phyloP scores from a whole-genome alignment of 495 filamentous ascomycete species.

The Aspergillus nanangensis region DNA sequence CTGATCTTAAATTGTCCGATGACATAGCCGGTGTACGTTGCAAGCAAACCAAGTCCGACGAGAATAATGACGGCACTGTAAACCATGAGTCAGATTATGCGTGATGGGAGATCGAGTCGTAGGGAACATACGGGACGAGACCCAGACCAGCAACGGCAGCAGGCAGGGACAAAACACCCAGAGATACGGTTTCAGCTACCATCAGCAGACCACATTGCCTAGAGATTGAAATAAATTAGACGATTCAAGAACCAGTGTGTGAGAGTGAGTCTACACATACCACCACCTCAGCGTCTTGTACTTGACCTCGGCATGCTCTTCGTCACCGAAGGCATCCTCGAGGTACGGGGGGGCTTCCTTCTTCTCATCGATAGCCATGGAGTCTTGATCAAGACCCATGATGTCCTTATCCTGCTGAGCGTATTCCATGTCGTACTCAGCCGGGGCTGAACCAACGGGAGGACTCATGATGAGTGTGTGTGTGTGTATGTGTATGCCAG shows the following conservation, averaged over 20 bases:
- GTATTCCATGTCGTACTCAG: constrained; percentile 9
- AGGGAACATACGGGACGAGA: constrained; percentile 45
- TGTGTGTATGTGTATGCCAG: background rate
- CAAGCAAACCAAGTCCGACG: constrained; percentile 58
- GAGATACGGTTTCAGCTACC: constrained; percentile 69
- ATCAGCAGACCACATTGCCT: constrained; percentile 51
- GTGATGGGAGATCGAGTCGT: background rate
- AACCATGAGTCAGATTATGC: constrained; percentile 6
- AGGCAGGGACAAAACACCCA: constrained; percentile 65
- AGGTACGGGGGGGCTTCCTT: constrained; percentile 11
- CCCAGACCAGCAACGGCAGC: constrained; percentile 60
- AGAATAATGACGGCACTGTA: constrained; percentile 59
- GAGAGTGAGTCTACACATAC: constrained; percentile 15
- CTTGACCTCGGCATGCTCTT: constrained; percentile 35
- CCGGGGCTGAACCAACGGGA: constrained; percentile 6
- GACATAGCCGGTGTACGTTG: constrained; percentile 74
- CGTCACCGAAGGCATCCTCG: constrained; percentile 38
- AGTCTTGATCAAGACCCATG: constrained; percentile 4
- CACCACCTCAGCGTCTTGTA: constrained; percentile 42
- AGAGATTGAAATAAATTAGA: background rate
- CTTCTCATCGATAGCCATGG: constrained; percentile 17
- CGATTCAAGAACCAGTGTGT: background rate
- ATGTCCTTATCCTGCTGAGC: constrained; percentile 8
- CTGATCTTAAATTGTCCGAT: constrained; percentile 73
- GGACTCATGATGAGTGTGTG: constrained; percentile 8